Evolutionary conservation across 169 alveolate species (phyloP), one percentile per base, ranked within the genome.

Genomic region (Plasmodium gallinaceum): DNA sequence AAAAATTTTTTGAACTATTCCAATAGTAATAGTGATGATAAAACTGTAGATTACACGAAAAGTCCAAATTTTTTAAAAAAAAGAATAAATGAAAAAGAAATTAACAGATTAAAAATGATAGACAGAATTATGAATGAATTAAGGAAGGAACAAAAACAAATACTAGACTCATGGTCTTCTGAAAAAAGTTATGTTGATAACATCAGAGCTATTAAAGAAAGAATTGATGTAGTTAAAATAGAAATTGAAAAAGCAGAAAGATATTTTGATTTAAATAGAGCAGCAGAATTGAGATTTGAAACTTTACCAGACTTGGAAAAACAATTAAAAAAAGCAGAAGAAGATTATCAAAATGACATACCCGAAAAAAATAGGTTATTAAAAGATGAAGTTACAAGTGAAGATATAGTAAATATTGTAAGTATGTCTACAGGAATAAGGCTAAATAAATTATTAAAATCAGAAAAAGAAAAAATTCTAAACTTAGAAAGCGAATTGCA

Each of bases 371-470:
- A 51, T 64, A 39, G 95, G 52, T 80, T 93, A 52, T 74, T 91
- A 89, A 90, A 95, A 8, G 98, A 95, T 69, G 96, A 94, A 69
- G 98, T 96, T 37, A 95, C 97, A 0, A 93, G 94, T 26, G 98
- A 96, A 66, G 97, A 96, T 80, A 85, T 96, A 7, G 97, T 97
- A 4, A 88, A 85, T 58, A 96, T 95, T 12, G 97, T 96, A 3
- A 88, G 96, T 18, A 73, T 96, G 37, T 96, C 98, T 96, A 97
- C 98, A 4, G 98, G 98, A 16, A 97, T 97, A 10, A 97, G 98
- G 22, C 93, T 96, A 46, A 90, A 90, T 58, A 88, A 93, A 70
- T 93, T 96, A 39, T 80, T 92, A 45, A 88, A 95, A 69, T 93
- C 96, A 0, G 97, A 96, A 88, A 91, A 94, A 64, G 98, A 94